Evolutionary conservation across 495 filamentous ascomycete genomes (phyloP).

Genomic region (Sordaria brevicollis): DNA sequence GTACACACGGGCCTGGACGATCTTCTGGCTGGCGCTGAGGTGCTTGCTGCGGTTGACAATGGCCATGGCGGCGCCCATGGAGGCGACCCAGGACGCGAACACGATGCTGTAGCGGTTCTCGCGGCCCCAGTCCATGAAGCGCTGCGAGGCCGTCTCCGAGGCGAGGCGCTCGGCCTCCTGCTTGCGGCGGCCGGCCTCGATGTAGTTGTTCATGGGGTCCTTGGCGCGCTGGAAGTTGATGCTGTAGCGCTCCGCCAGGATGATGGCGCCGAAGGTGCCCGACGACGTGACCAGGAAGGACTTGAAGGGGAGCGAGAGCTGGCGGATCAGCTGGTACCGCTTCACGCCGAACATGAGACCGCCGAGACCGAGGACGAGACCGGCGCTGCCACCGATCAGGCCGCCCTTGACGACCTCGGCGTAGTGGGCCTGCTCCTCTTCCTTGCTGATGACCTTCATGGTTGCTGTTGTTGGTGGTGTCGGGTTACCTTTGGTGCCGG

Average conservation of each 20-base stretch:
- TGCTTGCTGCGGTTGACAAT: conserved; percentile 72
- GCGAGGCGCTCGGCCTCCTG: conserved; percentile 29
- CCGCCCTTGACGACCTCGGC: conserved; percentile 68
- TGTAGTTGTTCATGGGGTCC: conserved; percentile 56
- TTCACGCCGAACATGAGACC: conserved; percentile 52
- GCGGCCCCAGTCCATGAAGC: conserved; percentile 49
- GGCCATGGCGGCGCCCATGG: conserved; percentile 66
- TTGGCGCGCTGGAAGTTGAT: conserved; percentile 60
- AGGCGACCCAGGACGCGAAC: conserved; percentile 69
- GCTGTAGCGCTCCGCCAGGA: conserved; percentile 72
- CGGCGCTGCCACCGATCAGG: conserved; percentile 53
- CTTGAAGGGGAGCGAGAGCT: conserved; percentile 78
- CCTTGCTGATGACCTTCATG: conserved; percentile 93
- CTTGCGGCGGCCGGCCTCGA: conserved; percentile 44
- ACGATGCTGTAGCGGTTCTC: conserved; percentile 89
- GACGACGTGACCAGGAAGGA: conserved; percentile 79
- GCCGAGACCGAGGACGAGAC: conserved; percentile 50
- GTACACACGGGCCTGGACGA: conserved; percentile 95
- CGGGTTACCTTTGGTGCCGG: conserved; percentile 1
- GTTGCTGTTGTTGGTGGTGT: conserved; percentile 17
- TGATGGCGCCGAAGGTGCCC: conserved; percentile 76
- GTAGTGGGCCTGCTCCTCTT: conserved; percentile 68
- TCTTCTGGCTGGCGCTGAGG: conserved; percentile 70
- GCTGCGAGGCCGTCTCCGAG: conserved; percentile 32
- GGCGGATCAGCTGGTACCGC: conserved; percentile 63